phyloP scores from a whole-genome alignment of 192 early-diverging fungal species.

The Coemansia sp. region DNA sequence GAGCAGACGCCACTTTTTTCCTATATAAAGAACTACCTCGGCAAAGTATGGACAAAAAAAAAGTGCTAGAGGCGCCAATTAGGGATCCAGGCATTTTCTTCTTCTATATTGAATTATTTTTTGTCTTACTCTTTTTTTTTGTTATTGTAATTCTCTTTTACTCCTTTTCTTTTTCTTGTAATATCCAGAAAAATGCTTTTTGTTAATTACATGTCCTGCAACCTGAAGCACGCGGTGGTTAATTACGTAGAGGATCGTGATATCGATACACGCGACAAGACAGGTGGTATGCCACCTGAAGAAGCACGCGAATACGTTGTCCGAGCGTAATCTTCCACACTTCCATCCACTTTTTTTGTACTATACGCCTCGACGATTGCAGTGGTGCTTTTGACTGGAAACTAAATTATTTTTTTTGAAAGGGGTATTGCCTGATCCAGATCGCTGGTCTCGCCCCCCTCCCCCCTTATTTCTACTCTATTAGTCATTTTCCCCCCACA shows the following conservation, averaged over 20 bases:
- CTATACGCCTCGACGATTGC: not conserved
- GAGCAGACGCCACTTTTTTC: not conserved
- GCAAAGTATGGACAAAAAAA: not conserved
- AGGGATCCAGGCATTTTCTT: not conserved
- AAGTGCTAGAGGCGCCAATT: conserved; percentile 7
- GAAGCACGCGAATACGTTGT: conserved; percentile 51
- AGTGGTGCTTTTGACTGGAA: too few relatives aligned
- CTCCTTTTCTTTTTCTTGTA: not conserved
- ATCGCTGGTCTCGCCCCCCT: conserved; percentile 3
- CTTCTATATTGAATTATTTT: not conserved
- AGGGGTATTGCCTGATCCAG: not conserved
- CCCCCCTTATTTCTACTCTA: too few relatives aligned
- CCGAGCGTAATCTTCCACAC: conserved; percentile 8
- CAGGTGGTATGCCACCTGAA: conserved; percentile 38
- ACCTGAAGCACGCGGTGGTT: conserved; percentile 26
- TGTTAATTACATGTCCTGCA: not conserved
- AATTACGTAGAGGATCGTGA: conserved; percentile 42
- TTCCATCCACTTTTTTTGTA: not conserved
- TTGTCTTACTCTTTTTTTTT: not conserved
- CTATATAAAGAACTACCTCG: conserved; percentile 7
- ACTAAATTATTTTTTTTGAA: too few relatives aligned
- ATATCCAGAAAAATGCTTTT: not conserved
- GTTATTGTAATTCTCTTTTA: not conserved
- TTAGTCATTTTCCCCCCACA: not conserved
- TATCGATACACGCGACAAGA: conserved; percentile 50